Evolutionary conservation across 2,329 filamentous ascomycete species (phyloP).

Genomic region (Claviceps arundinis): DNA sequence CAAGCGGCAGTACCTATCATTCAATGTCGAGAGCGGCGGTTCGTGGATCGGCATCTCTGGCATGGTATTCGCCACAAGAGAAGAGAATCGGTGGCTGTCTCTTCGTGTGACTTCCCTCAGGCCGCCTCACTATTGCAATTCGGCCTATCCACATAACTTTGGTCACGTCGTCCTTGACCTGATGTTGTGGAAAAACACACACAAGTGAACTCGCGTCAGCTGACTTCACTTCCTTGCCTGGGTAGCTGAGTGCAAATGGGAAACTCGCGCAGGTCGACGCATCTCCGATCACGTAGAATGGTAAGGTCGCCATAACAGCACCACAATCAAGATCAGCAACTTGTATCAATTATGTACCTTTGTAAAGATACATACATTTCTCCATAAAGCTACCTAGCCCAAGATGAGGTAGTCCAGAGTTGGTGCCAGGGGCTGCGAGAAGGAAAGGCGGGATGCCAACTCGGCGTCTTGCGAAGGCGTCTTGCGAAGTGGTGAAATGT

Average conservation of each 20-base stretch:
- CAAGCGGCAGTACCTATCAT: neutral
- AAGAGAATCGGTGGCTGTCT: neutral
- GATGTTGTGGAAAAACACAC: constrained; percentile 19
- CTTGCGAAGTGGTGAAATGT: too few species aligned
- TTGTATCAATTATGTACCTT: constrained; percentile 22
- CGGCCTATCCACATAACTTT: constrained; percentile 61
- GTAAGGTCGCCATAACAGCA: neutral
- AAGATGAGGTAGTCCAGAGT: too few species aligned
- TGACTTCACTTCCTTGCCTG: constrained; percentile 9
- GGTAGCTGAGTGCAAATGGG: neutral
- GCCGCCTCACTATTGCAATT: neutral
- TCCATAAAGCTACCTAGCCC: too few species aligned
- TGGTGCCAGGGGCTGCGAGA: too few species aligned
- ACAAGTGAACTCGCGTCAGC: constrained; percentile 17
- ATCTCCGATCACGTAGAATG: neutral
- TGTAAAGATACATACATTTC: too few species aligned
- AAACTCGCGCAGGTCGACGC: neutral
- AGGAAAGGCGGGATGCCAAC: too few species aligned
- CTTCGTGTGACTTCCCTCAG: neutral
- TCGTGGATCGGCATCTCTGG: neutral
- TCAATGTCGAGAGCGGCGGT: neutral
- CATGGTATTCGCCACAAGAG: neutral
- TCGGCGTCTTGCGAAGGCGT: too few species aligned
- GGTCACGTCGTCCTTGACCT: constrained; percentile 83
- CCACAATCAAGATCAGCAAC: constrained; percentile 5